These are phyloP conservation scores for Shiraia bambusicola DNA, from an alignment of 2,329 filamentous ascomycete genomes.

Conservation along the genomic window DNA sequence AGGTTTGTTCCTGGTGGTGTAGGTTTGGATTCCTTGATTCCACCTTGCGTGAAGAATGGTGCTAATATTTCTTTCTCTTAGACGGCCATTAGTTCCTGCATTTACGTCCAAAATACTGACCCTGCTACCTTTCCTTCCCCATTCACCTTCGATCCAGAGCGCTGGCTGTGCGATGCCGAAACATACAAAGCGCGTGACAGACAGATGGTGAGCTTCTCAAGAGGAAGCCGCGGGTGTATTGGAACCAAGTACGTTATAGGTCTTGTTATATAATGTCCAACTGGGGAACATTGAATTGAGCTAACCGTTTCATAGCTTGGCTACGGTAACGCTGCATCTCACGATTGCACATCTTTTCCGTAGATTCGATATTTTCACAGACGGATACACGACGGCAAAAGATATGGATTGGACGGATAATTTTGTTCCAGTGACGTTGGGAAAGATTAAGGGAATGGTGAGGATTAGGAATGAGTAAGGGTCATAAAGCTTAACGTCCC, in stretches of 20 bases:
- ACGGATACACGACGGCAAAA: constrained; percentile 12
- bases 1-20: constrained; percentile 11
- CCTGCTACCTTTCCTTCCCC: constrained; percentile 13
- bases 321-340: constrained; percentile 13
- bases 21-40: not conserved
- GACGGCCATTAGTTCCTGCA: constrained; percentile 7
- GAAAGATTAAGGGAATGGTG: constrained; percentile 13
- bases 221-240: constrained; percentile 11
- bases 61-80: not conserved
- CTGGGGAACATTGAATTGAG: not conserved
- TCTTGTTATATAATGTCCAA: too few relatives aligned
- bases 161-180: constrained; percentile 15
- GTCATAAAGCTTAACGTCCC: not conserved
- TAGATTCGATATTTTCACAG: constrained; percentile 13
- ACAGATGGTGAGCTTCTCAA: constrained; percentile 15
- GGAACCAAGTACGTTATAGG: constrained; percentile 12
- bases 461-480: constrained; percentile 10
- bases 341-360: constrained; percentile 15
- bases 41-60: not conserved
- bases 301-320: constrained; percentile 7
- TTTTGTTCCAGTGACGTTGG: constrained; percentile 11
- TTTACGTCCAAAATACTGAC: constrained; percentile 16
- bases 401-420: constrained; percentile 19
- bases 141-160: constrained; percentile 11
- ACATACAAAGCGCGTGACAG: constrained; percentile 11